These are phyloP conservation scores for Senna tora DNA, from an alignment of 306 rosid genomes.

Conservation along the genomic window DNA sequence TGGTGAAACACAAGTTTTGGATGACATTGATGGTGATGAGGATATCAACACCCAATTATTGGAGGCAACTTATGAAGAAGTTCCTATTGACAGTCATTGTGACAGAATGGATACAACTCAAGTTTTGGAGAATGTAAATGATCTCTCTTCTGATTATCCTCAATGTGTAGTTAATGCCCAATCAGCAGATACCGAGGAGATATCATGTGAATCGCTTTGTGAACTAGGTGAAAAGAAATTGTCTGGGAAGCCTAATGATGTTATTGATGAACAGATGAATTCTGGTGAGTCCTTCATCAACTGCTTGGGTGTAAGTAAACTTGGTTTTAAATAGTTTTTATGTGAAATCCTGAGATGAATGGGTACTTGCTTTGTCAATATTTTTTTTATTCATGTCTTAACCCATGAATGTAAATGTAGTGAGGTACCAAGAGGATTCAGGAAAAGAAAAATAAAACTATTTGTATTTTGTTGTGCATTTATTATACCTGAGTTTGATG, in stretches of 20 bases:
- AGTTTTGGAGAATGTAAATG: constrained; percentile 49
- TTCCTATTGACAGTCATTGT: constrained; percentile 35
- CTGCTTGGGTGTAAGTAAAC: not conserved
- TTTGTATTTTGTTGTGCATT: not conserved
- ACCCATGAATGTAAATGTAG: not conserved
- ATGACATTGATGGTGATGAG: constrained; percentile 42
- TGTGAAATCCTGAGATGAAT: not conserved
- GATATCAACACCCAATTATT: constrained; percentile 50
- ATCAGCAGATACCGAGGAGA: constrained; percentile 34
- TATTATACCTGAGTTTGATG: not conserved
- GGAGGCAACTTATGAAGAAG: constrained; percentile 44
- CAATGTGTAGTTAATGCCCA: constrained; percentile 17
- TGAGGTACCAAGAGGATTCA: not conserved
- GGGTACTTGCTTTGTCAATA: constrained; percentile 10
- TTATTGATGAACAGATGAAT: constrained; percentile 26
- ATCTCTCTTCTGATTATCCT: constrained; percentile 38
- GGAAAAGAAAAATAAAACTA: not conserved
- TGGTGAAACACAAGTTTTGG: constrained; percentile 66
- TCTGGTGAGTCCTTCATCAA: constrained; percentile 50
- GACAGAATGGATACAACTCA: constrained; percentile 57
- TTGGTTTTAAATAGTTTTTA: not conserved
- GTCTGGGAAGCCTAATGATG: constrained; percentile 21
- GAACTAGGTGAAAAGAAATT: constrained; percentile 29
- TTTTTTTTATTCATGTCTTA: not conserved
- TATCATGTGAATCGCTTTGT: constrained; percentile 11